These are phyloP conservation scores for Trichoderma atroviride DNA, from an alignment of 2,329 filamentous ascomycete genomes.

Conservation along the genomic window DNA sequence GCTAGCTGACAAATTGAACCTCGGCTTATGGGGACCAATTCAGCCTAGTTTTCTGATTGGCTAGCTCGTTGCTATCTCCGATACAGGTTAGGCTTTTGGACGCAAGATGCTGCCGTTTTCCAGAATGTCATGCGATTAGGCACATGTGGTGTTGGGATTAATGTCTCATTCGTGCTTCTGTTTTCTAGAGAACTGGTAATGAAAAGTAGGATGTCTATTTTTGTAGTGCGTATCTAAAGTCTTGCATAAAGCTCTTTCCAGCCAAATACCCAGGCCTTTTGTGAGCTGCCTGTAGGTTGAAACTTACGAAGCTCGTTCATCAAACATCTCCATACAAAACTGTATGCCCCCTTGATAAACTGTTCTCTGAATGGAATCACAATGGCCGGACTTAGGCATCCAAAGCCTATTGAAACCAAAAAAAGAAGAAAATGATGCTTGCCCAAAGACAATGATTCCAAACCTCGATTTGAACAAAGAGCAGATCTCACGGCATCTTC, in stretches of 20 bases:
- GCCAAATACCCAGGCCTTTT: neutral
- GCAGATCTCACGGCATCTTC: neutral
- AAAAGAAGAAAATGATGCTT: neutral
- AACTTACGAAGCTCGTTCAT: neutral
- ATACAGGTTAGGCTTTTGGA: neutral
- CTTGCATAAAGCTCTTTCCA: neutral
- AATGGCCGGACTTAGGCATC: neutral
- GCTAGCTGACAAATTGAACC: neutral
- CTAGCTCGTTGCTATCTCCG: neutral
- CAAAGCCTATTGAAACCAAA: neutral
- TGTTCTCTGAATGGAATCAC: neutral
- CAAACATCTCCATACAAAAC: neutral
- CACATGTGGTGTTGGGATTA: neutral
- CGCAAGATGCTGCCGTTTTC: neutral
- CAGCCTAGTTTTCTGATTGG: conserved; percentile 1
- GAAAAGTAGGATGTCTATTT: too few relatives aligned
- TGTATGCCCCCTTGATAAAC: neutral
- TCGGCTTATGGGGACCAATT: conserved; percentile 1
- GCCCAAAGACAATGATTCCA: neutral
- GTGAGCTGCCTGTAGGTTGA: neutral
- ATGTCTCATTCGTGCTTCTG: neutral
- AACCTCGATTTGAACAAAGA: neutral
- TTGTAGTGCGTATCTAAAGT: neutral
- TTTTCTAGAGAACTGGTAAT: neutral
- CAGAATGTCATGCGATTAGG: neutral